Percentiles rank a stretch among this genome's conserved stretches.
Conservation (phyloP, 768 basidiomycete species). For the Cantharellus anzutake region DNA sequence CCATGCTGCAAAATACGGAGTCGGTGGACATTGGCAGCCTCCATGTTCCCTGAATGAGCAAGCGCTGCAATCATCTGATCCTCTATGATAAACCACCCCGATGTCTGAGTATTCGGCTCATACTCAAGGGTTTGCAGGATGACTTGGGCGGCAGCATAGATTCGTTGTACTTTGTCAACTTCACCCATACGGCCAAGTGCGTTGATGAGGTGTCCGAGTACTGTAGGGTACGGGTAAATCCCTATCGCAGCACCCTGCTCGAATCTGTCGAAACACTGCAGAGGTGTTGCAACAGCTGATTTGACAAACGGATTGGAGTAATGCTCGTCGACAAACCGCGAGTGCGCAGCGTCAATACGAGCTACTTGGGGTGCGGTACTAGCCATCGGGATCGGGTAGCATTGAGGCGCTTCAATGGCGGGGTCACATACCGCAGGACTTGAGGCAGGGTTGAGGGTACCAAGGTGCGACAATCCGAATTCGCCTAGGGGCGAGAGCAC, state of each 20-base stretch:
- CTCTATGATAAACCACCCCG: slow-evolving; percentile 61
- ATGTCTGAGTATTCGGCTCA: slow-evolving; percentile 28
- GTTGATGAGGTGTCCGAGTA: slow-evolving; percentile 45
- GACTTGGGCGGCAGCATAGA: slow-evolving; percentile 51
- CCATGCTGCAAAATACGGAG: slow-evolving; percentile 57
- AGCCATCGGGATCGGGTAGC: neutral
- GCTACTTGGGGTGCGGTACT: neutral
- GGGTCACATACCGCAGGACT: too few species aligned
- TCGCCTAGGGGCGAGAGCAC: neutral
- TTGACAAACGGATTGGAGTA: slow-evolving; percentile 6
- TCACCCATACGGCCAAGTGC: slow-evolving; percentile 44
- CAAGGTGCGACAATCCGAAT: neutral
- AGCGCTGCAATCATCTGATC: slow-evolving; percentile 77
- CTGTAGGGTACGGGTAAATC: slow-evolving; percentile 30
- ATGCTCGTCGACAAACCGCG: slow-evolving; percentile 19
- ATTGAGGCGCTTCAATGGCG: neutral
- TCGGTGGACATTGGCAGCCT: slow-evolving; percentile 67
- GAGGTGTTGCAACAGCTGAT: slow-evolving; percentile 14
- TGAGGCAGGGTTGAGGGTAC: neutral
- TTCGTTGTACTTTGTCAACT: slow-evolving; percentile 36
- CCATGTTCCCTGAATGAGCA: slow-evolving; percentile 63
- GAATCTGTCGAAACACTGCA: slow-evolving; percentile 32
- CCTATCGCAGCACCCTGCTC: slow-evolving; percentile 25
- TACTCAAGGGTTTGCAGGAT: slow-evolving; percentile 30
- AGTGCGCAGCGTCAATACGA: slow-evolving; percentile 14